Conservation (phyloP, 805 yeast genomes). For the Pichia eremophila region DNA sequence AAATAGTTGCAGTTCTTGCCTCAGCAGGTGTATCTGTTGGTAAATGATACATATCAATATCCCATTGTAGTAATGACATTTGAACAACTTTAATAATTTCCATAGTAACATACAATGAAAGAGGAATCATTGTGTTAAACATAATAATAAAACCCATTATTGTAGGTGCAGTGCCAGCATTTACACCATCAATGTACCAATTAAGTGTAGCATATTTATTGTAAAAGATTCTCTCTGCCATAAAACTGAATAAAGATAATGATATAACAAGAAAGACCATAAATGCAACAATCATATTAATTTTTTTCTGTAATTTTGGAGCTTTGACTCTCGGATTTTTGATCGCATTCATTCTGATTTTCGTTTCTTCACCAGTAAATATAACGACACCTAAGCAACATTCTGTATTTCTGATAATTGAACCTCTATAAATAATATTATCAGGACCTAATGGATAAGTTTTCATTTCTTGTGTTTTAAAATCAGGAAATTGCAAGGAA, state of each 20-base stretch:
- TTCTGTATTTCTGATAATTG: slow-evolving; percentile 77
- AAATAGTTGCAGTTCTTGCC: slow-evolving; percentile 88
- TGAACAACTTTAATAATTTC: slow-evolving; percentile 91
- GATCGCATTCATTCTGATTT: slow-evolving; percentile 90
- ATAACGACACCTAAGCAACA: slow-evolving; percentile 69
- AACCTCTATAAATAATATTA: slow-evolving; percentile 85
- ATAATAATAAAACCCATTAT: slow-evolving; percentile 94
- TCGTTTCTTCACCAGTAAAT: slow-evolving; percentile 93
- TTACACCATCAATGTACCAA: slow-evolving; percentile 70
- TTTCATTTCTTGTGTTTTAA: slow-evolving; percentile 21
- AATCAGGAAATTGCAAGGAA: slow-evolving; percentile 33
- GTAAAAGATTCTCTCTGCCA: slow-evolving; percentile 59
- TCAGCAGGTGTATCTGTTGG: slow-evolving; percentile 86
- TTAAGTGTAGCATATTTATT: slow-evolving; percentile 32
- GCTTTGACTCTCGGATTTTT: slow-evolving; percentile 86
- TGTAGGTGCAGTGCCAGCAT: slow-evolving; percentile 80
- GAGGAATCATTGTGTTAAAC: slow-evolving; percentile 93
- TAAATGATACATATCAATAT: slow-evolving; percentile 87
- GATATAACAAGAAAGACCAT: slow-evolving; percentile 78
- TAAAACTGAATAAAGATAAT: slow-evolving; percentile 70
- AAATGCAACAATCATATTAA: slow-evolving; percentile 73
- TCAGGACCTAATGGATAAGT: slow-evolving; percentile 63
- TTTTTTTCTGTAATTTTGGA: slow-evolving; percentile 77
- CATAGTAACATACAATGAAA: slow-evolving; percentile 91
- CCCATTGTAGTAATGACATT: slow-evolving; percentile 71